phyloP scores from a whole-genome alignment of 805 yeast genomes.

The Dipodascopsis uninucleata region DNA sequence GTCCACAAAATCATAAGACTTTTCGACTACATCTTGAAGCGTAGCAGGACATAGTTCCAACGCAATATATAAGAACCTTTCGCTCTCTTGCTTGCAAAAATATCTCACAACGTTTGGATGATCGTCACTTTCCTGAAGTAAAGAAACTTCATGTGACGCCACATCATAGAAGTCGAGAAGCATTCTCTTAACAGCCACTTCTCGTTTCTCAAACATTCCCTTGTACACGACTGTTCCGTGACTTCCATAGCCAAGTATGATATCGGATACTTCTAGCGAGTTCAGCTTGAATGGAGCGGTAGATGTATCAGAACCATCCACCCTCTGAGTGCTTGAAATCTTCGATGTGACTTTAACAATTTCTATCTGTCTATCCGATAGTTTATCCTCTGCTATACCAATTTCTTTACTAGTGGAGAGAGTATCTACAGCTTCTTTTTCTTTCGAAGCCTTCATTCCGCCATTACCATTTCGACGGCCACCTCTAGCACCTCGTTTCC shows the following conservation, averaged over 20 bases:
- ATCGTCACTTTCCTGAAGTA: slow-evolving; percentile 90
- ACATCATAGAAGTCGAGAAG: slow-evolving; percentile 87
- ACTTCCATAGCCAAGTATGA: slow-evolving; percentile 82
- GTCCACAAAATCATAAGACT: slow-evolving; percentile 40
- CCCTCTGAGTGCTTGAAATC: no score
- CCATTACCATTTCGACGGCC: slow-evolving; percentile 46
- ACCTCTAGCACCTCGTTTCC: slow-evolving; percentile 85
- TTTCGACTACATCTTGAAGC: slow-evolving; percentile 75
- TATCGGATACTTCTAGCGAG: slow-evolving; percentile 58
- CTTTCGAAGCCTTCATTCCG: no score
- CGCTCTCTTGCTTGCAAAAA: slow-evolving; percentile 87
- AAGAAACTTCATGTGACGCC: slow-evolving; percentile 84
- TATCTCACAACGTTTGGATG: slow-evolving; percentile 93
- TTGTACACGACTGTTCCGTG: slow-evolving; percentile 93
- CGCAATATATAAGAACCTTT: slow-evolving; percentile 86
- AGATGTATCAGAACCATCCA: no score
- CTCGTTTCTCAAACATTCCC: slow-evolving; percentile 86
- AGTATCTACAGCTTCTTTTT: no score
- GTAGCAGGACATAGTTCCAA: slow-evolving; percentile 87
- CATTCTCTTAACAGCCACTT: slow-evolving; percentile 95
- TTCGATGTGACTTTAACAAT: no score
- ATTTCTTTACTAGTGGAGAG: no score
- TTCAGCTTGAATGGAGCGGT: slow-evolving; percentile 9
- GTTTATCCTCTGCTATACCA: no score
- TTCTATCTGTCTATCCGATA: no score